Base-by-base conservation (phyloP, 2,329 filamentous ascomycete genomes). In the Cylindrodendrum hubeiense region DNA sequence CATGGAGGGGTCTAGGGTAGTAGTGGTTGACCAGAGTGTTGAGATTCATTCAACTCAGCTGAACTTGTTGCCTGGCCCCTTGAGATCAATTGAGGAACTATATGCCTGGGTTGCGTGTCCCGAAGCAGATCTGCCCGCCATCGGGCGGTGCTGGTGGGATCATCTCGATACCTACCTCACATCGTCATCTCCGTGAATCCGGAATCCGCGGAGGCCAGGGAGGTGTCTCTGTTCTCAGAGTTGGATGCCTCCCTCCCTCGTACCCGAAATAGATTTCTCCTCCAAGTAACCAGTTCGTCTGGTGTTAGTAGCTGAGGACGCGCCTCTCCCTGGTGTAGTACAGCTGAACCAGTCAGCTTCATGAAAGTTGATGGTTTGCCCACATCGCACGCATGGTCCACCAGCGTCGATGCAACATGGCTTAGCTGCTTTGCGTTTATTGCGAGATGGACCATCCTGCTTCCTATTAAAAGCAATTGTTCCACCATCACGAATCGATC, bases 391-490 rank as follows among this genome's bases (percentile, higher is more conserved):
- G 49, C 57, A 47, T 54, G 57, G 57, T 47, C 57, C 57, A 60
- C 57, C 43, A 21, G 28, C 37, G 21, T 52, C 50, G 33, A 52
- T 22, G 33, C 17, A 52, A 37, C 50, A 52, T 39, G 21, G 30
- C 22, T 30, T 54, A 47, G 39, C 57, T 60, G 57, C 50, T 47
- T 26, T 53, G 57, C 28, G n/a, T 21, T 50, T 50, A 34, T 50
- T 50, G 47, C 57, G 33, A 43, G 46, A 59, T 49, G 34, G 17
- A 51, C 47, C 19, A 21, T 46, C 28, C 21, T 22, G n/a, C 30
- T 37, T 51, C 46, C 39, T 52, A 59, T 60, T 47, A 46, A 47
- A 60, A 60, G 57, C 21, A 60, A 44, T 34, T 54, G 57, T 53
- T 60, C 57, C 57, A 60, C 49, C 39, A 60, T 53, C 57, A 54